Evolutionary conservation across 768 basidiomycete species (phyloP), one percentile per base, ranked within the genome.

Genomic region (Kockovaella imperatae): DNA sequence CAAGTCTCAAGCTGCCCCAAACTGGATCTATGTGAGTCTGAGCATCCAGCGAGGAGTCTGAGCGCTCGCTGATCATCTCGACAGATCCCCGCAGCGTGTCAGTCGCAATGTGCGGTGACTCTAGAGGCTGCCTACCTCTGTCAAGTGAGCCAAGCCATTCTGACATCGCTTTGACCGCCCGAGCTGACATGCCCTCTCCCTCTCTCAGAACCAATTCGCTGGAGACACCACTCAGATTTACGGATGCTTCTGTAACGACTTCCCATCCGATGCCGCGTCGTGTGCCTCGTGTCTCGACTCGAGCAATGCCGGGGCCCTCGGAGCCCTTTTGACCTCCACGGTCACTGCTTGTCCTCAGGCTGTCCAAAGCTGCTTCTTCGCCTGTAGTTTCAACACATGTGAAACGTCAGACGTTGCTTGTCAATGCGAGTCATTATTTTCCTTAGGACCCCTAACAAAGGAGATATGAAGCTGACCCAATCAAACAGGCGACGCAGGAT

Each of bases 191-290:
- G 14, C 23, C 14, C 15, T 49, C 21, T 3, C 34, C n/a, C 21
- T 32, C n/a, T 38, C 35, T 2, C 42, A 62, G 61, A 46, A 45
- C 21, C 45, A 57, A 48, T 55, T 52, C 50, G 45, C 29, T 26
- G 36, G 32, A 11, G 41, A 35, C 28, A 36, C 52, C 23, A 57
- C 57, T 26, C 50, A 59, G 46, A 49, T 64, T 49, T 64, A 64
- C 53, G 67, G 59, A 10, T 71, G 70, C 51, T 69, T 67, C 67
- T 71, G 70, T 40, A 50, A 50, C 56, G 52, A 53, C 28, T 49
- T 59, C 54, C 66, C 68, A 10, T 53, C 62, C 41, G 66, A 66
- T 42, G 52, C 65, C 42, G 30, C 54, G n/a, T 28, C 52, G 15
- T 71, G 70, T 48, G 52, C 66, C 14, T 49, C 54, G 21, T 71